Conservation (phyloP, 2,329 filamentous ascomycete genomes). For the Colletotrichum liriopes region DNA sequence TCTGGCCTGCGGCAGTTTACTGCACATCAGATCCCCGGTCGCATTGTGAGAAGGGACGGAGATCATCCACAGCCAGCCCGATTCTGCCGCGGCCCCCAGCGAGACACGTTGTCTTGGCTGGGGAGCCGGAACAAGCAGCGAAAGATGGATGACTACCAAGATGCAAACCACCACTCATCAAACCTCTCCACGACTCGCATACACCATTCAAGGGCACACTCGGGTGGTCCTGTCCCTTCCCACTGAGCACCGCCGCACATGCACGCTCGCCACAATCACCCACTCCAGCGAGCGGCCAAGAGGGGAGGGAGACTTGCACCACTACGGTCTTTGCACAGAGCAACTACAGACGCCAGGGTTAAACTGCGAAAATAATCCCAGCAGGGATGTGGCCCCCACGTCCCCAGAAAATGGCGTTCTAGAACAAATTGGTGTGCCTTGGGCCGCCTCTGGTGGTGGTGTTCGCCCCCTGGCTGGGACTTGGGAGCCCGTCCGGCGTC, state of each 20-base stretch:
- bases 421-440: slow-evolving; percentile 39
- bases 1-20: not conserved
- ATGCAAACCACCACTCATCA: not conserved
- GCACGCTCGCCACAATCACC: slow-evolving; percentile 5
- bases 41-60: not conserved
- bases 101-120: not conserved
- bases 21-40: not conserved
- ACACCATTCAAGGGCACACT: slow-evolving; percentile 4
- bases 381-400: slow-evolving; percentile 41
- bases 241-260: not conserved
- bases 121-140: not conserved
- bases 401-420: slow-evolving; percentile 42
- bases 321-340: not conserved
- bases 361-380: slow-evolving; percentile 39
- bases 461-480: slow-evolving; percentile 30
- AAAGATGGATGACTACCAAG: not conserved
- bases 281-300: slow-evolving; percentile 7
- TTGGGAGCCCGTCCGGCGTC: slow-evolving; percentile 26
- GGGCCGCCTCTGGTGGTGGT: slow-evolving; percentile 27
- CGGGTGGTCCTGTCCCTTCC: slow-evolving; percentile 13
- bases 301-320: slow-evolving; percentile 13
- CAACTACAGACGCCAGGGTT: not conserved
- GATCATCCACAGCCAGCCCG: not conserved
- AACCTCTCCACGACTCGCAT: not conserved
- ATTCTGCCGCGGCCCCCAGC: not conserved